Conservation (phyloP, 768 basidiomycete species). For the Kwoniella pini region DNA sequence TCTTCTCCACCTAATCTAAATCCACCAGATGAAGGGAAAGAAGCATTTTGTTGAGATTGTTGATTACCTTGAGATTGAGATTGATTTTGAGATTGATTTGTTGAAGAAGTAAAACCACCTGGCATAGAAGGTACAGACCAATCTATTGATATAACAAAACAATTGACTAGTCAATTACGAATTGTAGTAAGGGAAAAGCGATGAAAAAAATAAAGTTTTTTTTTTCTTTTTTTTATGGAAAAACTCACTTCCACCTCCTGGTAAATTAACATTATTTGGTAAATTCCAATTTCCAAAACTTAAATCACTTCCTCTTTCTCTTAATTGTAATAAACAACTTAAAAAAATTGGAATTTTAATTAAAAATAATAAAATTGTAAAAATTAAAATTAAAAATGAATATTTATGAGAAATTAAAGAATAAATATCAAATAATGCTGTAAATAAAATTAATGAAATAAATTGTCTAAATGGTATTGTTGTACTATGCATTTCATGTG, state of each 20-base stretch:
- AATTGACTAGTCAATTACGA: too few relatives aligned
- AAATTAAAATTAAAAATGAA: conserved; percentile 29
- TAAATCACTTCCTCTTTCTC: conserved; percentile 35
- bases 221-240: neutral
- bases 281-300: conserved; percentile 19
- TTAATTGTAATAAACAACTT: conserved; percentile 24
- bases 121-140: conserved; percentile 40
- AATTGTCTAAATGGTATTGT: conserved; percentile 36
- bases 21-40: conserved; percentile 45
- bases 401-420: conserved; percentile 25
- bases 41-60: conserved; percentile 20
- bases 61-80: neutral
- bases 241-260: conserved; percentile 19
- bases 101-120: conserved; percentile 25
- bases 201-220: neutral
- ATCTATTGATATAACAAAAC: conserved; percentile 7
- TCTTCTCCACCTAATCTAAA: conserved; percentile 50
- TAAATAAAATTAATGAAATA: conserved; percentile 33
- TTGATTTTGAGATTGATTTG: neutral
- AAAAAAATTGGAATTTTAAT: conserved; percentile 43
- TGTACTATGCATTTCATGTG: conserved; percentile 36
- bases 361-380: conserved; percentile 25
- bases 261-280: conserved; percentile 1
- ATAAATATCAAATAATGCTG: conserved; percentile 38
- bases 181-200: too few relatives aligned